Evolutionary conservation across 208 protist genomes (phyloP).

Genomic region (Leishmania braziliensis): DNA sequence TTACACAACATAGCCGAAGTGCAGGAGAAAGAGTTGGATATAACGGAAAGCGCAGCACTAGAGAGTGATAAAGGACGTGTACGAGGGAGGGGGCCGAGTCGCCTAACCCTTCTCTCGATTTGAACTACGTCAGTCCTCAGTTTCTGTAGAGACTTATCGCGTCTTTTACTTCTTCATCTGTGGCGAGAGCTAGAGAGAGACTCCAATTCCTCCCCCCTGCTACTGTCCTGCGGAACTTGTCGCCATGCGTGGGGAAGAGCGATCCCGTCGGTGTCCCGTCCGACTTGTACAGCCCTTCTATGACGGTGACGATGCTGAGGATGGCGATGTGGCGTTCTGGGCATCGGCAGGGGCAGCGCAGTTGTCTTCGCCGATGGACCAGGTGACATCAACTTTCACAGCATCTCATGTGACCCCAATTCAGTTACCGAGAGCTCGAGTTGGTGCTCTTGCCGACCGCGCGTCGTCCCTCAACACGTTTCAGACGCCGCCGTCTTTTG

Average conservation of each 20-base stretch:
- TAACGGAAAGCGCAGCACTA: background rate
- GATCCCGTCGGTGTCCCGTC: background rate
- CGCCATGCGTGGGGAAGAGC: slow-evolving; percentile 3
- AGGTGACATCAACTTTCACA: background rate
- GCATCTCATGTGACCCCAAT: background rate
- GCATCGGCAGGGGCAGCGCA: background rate
- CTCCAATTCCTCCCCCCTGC: background rate
- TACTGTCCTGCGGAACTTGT: background rate
- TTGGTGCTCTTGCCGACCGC: background rate
- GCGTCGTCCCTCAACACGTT: background rate
- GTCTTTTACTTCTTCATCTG: background rate
- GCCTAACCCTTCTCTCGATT: background rate
- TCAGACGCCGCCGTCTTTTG: background rate
- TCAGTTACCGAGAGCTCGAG: background rate
- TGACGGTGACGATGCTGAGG: slow-evolving; percentile 2
- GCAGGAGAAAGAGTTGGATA: background rate
- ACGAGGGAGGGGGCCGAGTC: background rate
- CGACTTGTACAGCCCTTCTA: slow-evolving; percentile 20
- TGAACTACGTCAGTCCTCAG: background rate
- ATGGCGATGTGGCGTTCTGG: background rate
- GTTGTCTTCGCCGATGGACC: background rate
- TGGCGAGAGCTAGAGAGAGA: background rate
- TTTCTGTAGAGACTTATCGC: background rate
- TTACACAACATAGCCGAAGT: background rate
- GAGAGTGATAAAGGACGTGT: background rate